phyloP scores from a whole-genome alignment of 75 land plant genomes.

The Pseudotsuga menziesii region DNA sequence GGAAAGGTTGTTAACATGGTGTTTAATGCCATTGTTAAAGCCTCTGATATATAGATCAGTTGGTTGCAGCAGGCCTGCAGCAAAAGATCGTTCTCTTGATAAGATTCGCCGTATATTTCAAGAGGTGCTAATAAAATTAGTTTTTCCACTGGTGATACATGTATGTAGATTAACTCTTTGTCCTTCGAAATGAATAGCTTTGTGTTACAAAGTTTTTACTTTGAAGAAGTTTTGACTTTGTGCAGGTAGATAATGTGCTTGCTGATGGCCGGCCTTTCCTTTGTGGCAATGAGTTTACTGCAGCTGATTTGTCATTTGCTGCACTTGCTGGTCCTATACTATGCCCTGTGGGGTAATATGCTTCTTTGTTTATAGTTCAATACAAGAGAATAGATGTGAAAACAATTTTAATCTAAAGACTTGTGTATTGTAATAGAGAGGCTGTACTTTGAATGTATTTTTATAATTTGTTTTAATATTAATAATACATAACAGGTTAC shows the following conservation, averaged over 20 bases:
- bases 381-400: neutral
- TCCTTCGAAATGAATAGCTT: neutral
- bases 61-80: slow-evolving; percentile 15
- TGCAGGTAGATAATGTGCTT: slow-evolving; percentile 30
- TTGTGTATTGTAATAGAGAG: neutral
- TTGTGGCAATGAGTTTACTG: slow-evolving; percentile 38
- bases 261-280: slow-evolving; percentile 43
- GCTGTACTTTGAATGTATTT: neutral
- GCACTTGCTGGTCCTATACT: slow-evolving; percentile 34
- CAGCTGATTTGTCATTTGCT: slow-evolving; percentile 45
- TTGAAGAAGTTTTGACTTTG: neutral
- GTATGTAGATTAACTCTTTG: neutral
- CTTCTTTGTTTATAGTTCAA: neutral
- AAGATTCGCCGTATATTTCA: slow-evolving; percentile 18
- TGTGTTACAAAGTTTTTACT: neutral
- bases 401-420: neutral
- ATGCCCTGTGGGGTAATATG: slow-evolving; percentile 21
- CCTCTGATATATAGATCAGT: slow-evolving; percentile 5
- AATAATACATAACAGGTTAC: neutral
- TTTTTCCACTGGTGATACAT: slow-evolving; percentile 1
- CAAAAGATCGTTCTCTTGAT: slow-evolving; percentile 20
- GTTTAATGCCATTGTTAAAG: slow-evolving; percentile 20
- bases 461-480: neutral
- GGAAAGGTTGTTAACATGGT: slow-evolving; percentile 17
- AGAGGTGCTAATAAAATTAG: slow-evolving; percentile 14